Conservation (phyloP, 768 basidiomycete species). For the Lactifluus subvellereus region DNA sequence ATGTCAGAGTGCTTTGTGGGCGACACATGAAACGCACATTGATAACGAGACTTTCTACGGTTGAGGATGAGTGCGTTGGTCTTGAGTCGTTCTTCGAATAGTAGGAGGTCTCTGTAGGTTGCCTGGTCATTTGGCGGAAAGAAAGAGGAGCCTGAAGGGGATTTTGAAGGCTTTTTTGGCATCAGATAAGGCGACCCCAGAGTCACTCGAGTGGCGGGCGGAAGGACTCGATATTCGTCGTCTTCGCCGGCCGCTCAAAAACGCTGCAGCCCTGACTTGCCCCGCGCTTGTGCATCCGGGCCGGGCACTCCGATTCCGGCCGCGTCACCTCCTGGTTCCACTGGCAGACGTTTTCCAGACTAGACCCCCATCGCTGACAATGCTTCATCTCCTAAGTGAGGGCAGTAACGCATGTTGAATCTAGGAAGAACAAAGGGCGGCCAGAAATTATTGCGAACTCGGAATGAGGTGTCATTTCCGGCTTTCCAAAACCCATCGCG, state of each 20-base stretch:
- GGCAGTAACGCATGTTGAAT: not conserved
- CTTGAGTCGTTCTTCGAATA: slow-evolving; percentile 96
- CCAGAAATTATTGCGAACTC: no score
- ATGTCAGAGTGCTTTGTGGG: not conserved
- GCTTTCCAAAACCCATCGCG: no score
- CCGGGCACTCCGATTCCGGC: not conserved
- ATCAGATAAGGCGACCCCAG: slow-evolving; percentile 21
- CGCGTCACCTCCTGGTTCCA: no score
- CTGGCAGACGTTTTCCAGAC: no score
- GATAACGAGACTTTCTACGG: slow-evolving; percentile 74
- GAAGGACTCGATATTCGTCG: slow-evolving; percentile 4
- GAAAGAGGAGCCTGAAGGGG: slow-evolving; percentile 36
- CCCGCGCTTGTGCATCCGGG: not conserved
- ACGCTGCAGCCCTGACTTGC: not conserved
- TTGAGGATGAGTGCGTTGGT: slow-evolving; percentile 81
- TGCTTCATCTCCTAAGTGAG: no score
- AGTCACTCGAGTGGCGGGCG: not conserved
- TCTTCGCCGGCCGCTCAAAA: not conserved
- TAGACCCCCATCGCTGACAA: no score
- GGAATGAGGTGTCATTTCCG: no score
- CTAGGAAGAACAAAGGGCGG: no score
- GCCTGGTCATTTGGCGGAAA: slow-evolving; percentile 66
- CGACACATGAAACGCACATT: slow-evolving; percentile 45
- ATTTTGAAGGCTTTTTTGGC: slow-evolving; percentile 30
- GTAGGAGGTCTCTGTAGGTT: slow-evolving; percentile 81